Evolutionary conservation across 805 yeast species (phyloP).

Genomic region (Saturnispora quitensis): DNA sequence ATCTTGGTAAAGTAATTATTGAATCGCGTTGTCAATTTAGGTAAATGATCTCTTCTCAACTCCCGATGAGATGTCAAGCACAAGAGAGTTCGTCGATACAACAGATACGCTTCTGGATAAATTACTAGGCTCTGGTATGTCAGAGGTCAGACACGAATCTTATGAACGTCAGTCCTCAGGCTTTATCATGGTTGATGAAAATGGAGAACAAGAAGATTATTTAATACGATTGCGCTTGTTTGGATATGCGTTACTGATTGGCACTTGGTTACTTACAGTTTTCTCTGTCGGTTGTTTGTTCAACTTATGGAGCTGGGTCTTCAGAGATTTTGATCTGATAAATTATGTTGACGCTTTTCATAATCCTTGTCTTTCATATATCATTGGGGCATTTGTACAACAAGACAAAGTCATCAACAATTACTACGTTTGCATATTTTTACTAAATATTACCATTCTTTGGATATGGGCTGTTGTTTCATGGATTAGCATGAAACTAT

Average conservation of each 20-base stretch:
- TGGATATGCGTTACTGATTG: conserved; percentile 22
- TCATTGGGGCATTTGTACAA: conserved; percentile 5
- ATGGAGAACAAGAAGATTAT: conserved; percentile 8
- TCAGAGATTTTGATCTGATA: conserved; percentile 6
- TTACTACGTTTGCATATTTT: conserved; percentile 25
- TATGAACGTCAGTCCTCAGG: not conserved
- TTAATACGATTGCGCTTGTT: conserved; percentile 9
- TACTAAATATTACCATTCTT: conserved; percentile 26
- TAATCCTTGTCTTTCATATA: conserved; percentile 4
- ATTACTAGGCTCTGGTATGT: not conserved
- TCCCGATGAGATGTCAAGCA: not conserved
- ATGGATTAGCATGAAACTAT: conserved; percentile 75
- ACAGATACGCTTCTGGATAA: not conserved
- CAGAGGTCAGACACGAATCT: not conserved
- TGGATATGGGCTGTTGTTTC: conserved; percentile 69
- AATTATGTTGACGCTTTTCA: not conserved
- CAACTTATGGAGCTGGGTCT: conserved; percentile 26
- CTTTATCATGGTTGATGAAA: not conserved
- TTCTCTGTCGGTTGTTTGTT: conserved; percentile 24
- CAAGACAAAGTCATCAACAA: conserved; percentile 16
- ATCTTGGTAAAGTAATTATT: not conserved
- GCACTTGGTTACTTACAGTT: conserved; percentile 22
- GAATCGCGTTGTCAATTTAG: not conserved
- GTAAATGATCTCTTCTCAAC: not conserved
- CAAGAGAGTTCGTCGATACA: not conserved